phyloP scores from a whole-genome alignment of 768 basidiomycete species.

The Leccinellum albellum region DNA sequence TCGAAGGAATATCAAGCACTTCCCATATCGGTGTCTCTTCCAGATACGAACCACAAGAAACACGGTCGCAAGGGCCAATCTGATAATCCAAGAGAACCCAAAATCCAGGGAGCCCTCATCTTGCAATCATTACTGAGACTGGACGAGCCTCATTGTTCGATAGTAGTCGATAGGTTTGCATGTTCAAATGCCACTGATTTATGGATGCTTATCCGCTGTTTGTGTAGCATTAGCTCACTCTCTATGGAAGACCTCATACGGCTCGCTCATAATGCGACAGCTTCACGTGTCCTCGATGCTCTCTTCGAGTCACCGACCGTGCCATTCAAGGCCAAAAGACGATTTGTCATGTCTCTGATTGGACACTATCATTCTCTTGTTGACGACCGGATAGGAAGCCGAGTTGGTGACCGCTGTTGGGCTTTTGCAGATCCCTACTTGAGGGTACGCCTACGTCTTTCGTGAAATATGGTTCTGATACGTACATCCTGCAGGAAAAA shows the following conservation, averaged over 20 bases:
- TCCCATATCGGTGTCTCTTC: conserved; percentile 4
- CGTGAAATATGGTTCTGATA: conserved; percentile 5
- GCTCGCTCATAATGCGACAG: conserved; percentile 62
- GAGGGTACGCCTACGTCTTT: conserved; percentile 49
- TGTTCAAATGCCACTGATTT: background rate
- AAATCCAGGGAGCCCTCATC: conserved; percentile 80
- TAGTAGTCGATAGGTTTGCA: conserved; percentile 66
- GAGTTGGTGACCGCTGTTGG: conserved; percentile 91
- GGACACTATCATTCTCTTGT: conserved; percentile 78
- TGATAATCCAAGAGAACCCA: conserved; percentile 52
- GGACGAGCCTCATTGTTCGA: conserved; percentile 58
- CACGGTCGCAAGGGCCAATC: conserved; percentile 14
- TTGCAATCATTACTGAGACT: conserved; percentile 80
- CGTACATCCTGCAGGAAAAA: conserved; percentile 64
- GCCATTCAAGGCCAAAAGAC: conserved; percentile 58
- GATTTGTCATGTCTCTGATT: conserved; percentile 70
- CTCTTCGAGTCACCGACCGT: conserved; percentile 68
- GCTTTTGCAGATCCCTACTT: conserved; percentile 87
- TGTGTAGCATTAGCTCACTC: conserved; percentile 54
- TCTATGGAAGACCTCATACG: conserved; percentile 54
- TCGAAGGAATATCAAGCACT: conserved; percentile 23
- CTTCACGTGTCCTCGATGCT: conserved; percentile 76
- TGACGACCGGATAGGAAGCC: conserved; percentile 86
- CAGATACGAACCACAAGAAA: conserved; percentile 12
- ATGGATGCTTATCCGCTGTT: conserved; percentile 4